Conservation (phyloP, 345 rosid genomes). For the Triadica sebifera region DNA sequence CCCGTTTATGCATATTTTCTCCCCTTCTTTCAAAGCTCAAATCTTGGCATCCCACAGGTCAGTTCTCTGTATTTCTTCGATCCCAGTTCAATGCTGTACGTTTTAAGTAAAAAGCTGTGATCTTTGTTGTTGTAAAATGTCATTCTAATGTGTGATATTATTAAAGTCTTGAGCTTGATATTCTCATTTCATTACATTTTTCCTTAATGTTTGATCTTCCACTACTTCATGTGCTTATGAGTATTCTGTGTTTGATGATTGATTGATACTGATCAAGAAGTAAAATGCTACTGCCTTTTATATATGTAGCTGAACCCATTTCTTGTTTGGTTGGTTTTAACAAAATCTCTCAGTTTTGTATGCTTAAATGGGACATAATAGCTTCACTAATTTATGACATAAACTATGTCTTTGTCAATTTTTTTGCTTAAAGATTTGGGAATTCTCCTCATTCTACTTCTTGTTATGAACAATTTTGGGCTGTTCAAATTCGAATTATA, state of each 20-base stretch:
- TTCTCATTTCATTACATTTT: not conserved
- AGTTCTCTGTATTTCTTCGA: not conserved
- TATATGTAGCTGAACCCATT: not conserved
- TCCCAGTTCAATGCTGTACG: too few relatives aligned
- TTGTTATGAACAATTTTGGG: not conserved
- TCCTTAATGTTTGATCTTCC: too few relatives aligned
- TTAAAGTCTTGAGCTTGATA: not conserved
- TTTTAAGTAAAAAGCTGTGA: not conserved
- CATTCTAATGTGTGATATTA: not conserved
- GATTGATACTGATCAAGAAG: not conserved
- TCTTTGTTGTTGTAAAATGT: not conserved
- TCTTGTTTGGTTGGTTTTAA: not conserved
- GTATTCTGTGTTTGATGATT: not conserved
- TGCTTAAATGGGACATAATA: not conserved
- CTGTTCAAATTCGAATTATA: not conserved
- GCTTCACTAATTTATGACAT: not conserved
- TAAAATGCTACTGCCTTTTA: not conserved
- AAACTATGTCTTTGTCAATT: not conserved
- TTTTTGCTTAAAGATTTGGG: not conserved
- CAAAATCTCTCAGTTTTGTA: constrained; percentile 5
- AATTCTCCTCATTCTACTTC: not conserved
- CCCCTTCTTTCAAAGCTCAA: constrained; percentile 1
- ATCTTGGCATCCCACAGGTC: constrained; percentile 10
- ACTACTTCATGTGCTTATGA: not conserved
- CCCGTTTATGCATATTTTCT: not conserved